Base-by-base conservation (phyloP, 306 rosid genomes). In the Urtica urens region DNA sequence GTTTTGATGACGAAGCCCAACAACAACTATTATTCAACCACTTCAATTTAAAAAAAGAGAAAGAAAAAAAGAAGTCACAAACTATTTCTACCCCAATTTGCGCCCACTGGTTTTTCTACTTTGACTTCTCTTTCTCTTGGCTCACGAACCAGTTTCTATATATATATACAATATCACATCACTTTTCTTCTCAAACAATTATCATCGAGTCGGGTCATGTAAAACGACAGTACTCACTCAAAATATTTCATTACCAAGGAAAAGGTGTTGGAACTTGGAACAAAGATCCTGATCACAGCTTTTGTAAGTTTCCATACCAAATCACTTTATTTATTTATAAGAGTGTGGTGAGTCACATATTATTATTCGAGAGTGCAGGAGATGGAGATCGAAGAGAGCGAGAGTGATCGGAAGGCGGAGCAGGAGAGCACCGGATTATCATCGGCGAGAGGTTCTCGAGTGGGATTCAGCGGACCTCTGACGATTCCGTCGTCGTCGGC, bases 361-460 rank as follows among this genome's bases (percentile, higher is more conserved):
- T n/a, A n/a, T n/a, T n/a, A n/a, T n/a, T n/a, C n/a, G n/a, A n/a
- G n/a, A n/a, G n/a, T n/a, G n/a, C n/a, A n/a, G n/a, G n/a, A n/a
- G 3, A 70, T 80, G 96, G 94, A 87, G 81, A 74, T 72, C 51
- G 71, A 80, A 57, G 87, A 80, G 29, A 63, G 63, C 30, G 67
- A 51, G 7, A 23, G 2, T 15, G 6, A 14, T 9, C 15, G 40
- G 33, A 4, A 4, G 40, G 40, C 40, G 5, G 15, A 16, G n/a
- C n/a, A 78, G 0, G 77, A 74, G 7, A 71, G 87, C 60, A n/a
- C 68, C 0, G 74, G 72, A n/a, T n/a, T n/a, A n/a, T n/a, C n/a
- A n/a, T n/a, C n/a, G n/a, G n/a, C n/a, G 7, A 72, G 84, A 60
- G 19, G 71, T 23, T 10, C 12, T n/a, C 19, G 39, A 24, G 18